These are phyloP conservation scores for Torulaspora pretoriensis DNA, from an alignment of 1,139 yeast species.

Conservation along the genomic window DNA sequence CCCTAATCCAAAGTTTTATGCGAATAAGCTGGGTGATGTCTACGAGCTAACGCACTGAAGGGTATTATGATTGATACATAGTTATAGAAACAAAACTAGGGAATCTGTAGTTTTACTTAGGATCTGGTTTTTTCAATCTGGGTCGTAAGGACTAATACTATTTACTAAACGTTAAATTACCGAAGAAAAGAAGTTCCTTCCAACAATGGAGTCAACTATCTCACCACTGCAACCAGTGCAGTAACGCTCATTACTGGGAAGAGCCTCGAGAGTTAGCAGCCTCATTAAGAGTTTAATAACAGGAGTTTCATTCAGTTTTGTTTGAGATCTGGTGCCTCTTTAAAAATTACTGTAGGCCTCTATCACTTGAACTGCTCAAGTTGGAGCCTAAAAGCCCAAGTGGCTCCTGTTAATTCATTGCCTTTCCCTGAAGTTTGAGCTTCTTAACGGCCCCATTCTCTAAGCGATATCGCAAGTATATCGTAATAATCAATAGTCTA, in stretches of 20 bases:
- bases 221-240: too few species aligned
- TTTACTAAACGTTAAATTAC: background rate
- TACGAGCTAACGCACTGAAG: constrained; percentile 43
- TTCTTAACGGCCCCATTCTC: background rate
- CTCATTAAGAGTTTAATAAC: too few species aligned
- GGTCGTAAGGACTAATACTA: background rate
- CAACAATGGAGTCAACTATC: too few species aligned
- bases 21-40: constrained; percentile 71
- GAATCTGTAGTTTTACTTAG: background rate
- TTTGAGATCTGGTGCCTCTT: too few species aligned
- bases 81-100: background rate
- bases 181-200: background rate
- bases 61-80: background rate
- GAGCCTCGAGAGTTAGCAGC: too few species aligned
- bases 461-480: background rate
- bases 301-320: too few species aligned
- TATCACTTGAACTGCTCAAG: too few species aligned
- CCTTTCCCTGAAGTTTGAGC: background rate
- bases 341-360: too few species aligned
- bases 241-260: too few species aligned
- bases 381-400: background rate
- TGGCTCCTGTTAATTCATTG: background rate
- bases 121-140: background rate
- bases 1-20: constrained; percentile 62
- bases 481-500: background rate